Evolutionary conservation across 257 asterid species (phyloP), one percentile per base, ranked within the genome.

Genomic region (Anisodus tanguticus): DNA sequence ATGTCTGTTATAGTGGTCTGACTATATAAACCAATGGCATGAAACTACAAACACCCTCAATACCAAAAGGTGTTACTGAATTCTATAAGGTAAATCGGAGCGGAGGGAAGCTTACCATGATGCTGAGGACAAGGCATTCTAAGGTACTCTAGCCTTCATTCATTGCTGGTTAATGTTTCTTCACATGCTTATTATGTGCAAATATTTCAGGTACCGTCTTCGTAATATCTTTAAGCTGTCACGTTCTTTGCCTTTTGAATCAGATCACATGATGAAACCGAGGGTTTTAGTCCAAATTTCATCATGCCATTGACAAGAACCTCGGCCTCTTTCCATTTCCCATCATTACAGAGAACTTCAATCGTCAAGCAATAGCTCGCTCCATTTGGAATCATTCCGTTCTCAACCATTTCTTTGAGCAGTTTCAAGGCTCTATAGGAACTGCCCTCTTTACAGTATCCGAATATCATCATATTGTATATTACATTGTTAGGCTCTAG

Each of bases 341-440:
- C 90, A 84, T 92, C 96, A 41, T 82, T 82, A 82, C 86, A 84
- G 53, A 94, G 97, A 77, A 86, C 91, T 86, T 88, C 87, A 47
- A 91, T 86, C 2, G 95, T 91, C 94, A 91, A 87, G 83, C 87
- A 87, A 85, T 86, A 93, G 88, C 97, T 93, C 37, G 97, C 95
- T 67, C 5, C 87, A 83, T 93, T 93, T 17, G 98, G 95, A 82
- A 83, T 51, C 95, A 93, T 90, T 66, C 92, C 92, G 35, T 84
- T 89, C 45, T 86, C 93, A 47, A 78, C 82, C 97, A 93, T 94
- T 88, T 93, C 91, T 76, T 87, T 83, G 9, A 92, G 86, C 85
- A 92, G 80, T 88, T 84, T 89, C 89, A 90, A 68, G 17, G 98
- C 93, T 88, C 89, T 89, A 63, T 87, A 93, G 8, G 97, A 94